Percentiles rank a stretch among this genome's conserved stretches.
Evolutionary conservation across 1,284 basidiomycete species (phyloP).

Genomic region (Cutaneotrichosporon mucoides): DNA sequence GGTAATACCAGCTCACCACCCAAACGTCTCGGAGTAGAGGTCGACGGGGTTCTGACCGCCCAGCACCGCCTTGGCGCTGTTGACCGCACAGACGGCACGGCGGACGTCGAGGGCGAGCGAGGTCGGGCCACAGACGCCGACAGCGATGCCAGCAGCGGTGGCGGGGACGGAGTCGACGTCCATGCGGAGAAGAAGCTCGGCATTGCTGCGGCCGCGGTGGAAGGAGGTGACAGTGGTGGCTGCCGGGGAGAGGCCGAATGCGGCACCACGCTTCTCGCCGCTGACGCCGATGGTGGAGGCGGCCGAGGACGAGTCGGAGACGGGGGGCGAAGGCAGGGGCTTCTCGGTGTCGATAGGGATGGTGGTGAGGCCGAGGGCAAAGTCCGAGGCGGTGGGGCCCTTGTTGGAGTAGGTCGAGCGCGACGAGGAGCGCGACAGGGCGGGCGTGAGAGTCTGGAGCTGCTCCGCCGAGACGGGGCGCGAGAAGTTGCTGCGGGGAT

Average conservation of each 20-base stretch:
- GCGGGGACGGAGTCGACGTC: conserved; percentile 3
- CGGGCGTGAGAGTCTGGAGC: no score
- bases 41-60: conserved; percentile 24
- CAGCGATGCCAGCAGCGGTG: conserved; percentile 8
- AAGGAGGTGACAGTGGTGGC: conserved; percentile 2
- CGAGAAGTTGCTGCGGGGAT: no score
- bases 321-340: no score
- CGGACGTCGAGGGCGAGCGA: conserved; percentile 20
- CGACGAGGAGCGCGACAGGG: no score
- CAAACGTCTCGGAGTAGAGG: conserved; percentile 30
- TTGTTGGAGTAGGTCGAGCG: no score
- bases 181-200: conserved; percentile 10
- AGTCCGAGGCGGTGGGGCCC: no score
- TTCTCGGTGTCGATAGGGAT: no score
- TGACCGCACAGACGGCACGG: conserved; percentile 21
- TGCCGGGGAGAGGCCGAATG: neutral
- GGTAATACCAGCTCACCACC: no score
- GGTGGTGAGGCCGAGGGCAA: no score
- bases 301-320: no score
- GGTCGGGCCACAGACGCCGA: conserved; percentile 29
- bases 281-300: neutral
- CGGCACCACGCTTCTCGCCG: conserved; percentile 1
- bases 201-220: conserved; percentile 12
- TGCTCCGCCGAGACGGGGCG: no score
- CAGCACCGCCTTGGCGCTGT: conserved; percentile 14